These are phyloP conservation scores for Phytophthora citrophthora DNA, from an alignment of 352 stramenopile species.

Conservation along the genomic window DNA sequence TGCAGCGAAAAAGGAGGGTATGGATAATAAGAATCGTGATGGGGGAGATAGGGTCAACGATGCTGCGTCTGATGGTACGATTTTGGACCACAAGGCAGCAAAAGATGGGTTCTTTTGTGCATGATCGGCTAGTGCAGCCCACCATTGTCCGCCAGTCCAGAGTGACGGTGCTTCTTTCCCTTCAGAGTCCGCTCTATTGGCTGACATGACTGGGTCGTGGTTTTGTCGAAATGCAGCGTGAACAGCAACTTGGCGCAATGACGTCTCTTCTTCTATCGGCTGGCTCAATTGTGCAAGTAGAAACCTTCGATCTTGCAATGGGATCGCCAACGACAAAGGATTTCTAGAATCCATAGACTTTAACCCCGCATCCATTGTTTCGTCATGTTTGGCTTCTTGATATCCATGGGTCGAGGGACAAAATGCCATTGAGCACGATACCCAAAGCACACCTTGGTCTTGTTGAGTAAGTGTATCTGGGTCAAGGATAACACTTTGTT, in stretches of 20 bases:
- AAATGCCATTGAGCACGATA: conserved; percentile 55
- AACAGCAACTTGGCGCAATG: conserved; percentile 43
- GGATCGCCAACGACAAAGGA: conserved; percentile 41
- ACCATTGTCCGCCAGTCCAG: conserved; percentile 46
- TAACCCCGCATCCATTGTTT: not conserved
- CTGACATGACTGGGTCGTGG: conserved; percentile 35
- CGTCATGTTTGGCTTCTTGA: not conserved
- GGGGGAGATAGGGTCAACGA: conserved; percentile 29
- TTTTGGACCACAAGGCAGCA: conserved; percentile 39
- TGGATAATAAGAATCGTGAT: conserved; percentile 39
- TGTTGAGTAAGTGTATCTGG: conserved; percentile 31
- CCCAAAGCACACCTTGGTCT: conserved; percentile 33
- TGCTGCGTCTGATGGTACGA: conserved; percentile 12
- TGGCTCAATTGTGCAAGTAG: conserved; percentile 45
- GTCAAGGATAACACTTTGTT: conserved; percentile 40
- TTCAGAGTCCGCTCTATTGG: conserved; percentile 1
- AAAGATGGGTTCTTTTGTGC: conserved; percentile 37
- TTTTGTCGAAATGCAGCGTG: conserved; percentile 47
- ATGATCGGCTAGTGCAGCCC: conserved; percentile 44
- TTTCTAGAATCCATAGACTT: not conserved
- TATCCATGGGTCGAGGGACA: conserved; percentile 13
- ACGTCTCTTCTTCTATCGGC: conserved; percentile 36
- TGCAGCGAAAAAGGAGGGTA: conserved; percentile 26
- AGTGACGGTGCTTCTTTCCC: conserved; percentile 17
- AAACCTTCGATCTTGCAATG: conserved; percentile 37